These are phyloP conservation scores for Iberis pinnata DNA, from an alignment of 345 rosid genomes.

Conservation along the genomic window DNA sequence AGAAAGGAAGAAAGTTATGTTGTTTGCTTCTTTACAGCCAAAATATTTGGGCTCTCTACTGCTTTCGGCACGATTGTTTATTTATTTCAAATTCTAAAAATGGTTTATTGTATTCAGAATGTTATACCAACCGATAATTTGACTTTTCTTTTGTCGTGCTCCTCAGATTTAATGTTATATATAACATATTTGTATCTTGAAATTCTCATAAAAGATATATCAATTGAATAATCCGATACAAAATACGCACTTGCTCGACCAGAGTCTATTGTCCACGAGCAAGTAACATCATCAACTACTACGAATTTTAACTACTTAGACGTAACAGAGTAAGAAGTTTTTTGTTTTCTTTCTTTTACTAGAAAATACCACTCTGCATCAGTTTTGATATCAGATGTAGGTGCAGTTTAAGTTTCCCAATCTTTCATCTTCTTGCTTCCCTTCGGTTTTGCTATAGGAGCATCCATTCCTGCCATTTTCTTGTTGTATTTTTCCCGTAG, in stretches of 20 bases:
- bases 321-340: not conserved
- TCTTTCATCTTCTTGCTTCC: slow-evolving; percentile 81
- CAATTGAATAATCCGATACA: no score
- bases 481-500: slow-evolving; percentile 68
- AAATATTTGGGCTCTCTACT: not conserved
- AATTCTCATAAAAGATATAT: no score
- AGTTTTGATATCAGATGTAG: slow-evolving; percentile 9
- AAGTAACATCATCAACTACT: slow-evolving; percentile 1
- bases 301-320: not conserved
- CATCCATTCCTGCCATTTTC: slow-evolving; percentile 71
- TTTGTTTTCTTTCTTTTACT: no score
- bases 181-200: no score
- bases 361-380: slow-evolving; percentile 1
- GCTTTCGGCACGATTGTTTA: slow-evolving; percentile 14
- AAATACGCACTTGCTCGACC: no score
- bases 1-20: no score
- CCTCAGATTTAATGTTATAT: no score
- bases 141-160: no score
- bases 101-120: no score
- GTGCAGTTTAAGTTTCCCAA: slow-evolving; percentile 38
- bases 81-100: no score
- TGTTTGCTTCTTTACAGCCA: not conserved
- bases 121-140: no score
- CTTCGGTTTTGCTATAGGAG: slow-evolving; percentile 53
- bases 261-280: slow-evolving; percentile 7